These are phyloP conservation scores for Gomphus sp. DNA, from an alignment of 1,284 basidiomycete species.

Conservation along the genomic window DNA sequence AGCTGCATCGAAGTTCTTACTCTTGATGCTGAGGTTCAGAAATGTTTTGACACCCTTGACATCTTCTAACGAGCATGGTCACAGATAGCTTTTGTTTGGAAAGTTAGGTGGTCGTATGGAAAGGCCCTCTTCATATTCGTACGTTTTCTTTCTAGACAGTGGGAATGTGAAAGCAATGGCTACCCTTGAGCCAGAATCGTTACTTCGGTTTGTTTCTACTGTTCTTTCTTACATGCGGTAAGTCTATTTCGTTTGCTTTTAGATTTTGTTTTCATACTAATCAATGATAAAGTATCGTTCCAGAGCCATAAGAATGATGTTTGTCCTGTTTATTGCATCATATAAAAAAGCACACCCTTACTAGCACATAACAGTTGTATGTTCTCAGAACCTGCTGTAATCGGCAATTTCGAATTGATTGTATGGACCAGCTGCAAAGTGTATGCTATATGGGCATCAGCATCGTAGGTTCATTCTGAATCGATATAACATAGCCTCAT, in stretches of 20 bases:
- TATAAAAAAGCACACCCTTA: background rate
- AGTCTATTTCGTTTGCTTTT: too few species aligned
- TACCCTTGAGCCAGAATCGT: too few species aligned
- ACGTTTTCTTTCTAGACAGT: background rate
- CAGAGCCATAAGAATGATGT: too few species aligned
- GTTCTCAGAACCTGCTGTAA: background rate
- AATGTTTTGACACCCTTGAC: background rate
- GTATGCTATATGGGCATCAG: background rate
- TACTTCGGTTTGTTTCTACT: background rate
- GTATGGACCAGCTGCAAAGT: background rate
- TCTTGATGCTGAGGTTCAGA: background rate
- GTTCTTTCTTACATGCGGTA: too few species aligned
- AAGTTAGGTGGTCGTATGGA: background rate
- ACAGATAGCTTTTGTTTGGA: background rate
- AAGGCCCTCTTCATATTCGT: background rate
- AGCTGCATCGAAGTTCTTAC: background rate
- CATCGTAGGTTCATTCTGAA: background rate
- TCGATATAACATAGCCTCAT: background rate
- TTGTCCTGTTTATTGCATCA: background rate
- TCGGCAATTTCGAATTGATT: background rate
- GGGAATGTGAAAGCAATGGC: too few species aligned
- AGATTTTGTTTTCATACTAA: too few species aligned
- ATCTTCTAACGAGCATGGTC: background rate
- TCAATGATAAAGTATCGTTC: too few species aligned
- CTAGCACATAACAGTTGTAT: background rate